A percentile compares a stretch with the other conserved stretches of the same genome.
Evolutionary conservation across 768 basidiomycete genomes (phyloP).

Genomic region (Phanerochaete carnosa): DNA sequence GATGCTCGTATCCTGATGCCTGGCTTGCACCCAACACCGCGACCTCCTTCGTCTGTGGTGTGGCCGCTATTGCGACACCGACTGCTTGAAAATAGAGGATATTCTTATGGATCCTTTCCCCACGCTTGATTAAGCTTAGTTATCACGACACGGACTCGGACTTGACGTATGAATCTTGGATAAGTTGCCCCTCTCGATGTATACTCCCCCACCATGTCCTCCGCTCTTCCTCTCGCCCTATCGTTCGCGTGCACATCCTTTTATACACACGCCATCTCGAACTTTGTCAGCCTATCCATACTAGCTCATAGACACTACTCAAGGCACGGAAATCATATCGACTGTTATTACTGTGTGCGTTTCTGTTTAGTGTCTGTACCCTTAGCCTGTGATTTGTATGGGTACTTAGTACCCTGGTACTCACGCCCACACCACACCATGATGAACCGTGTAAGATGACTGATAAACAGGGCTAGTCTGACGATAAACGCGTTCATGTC

Average conservation of each 20-base stretch:
- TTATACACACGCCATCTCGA: neutral
- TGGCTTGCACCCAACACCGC: slow-evolving; percentile 33
- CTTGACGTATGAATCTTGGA: neutral
- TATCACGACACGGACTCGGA: neutral
- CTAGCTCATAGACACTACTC: neutral
- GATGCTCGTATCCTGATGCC: slow-evolving; percentile 62
- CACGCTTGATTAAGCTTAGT: neutral
- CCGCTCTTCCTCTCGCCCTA: neutral
- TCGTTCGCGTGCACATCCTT: neutral
- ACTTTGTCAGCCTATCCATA: neutral
- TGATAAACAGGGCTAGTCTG: no score
- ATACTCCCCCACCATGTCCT: neutral
- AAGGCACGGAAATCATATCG: no score
- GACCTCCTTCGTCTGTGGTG: slow-evolving; percentile 20
- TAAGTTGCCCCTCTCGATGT: neutral
- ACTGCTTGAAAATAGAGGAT: slow-evolving; percentile 1
- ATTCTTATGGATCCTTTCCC: neutral
- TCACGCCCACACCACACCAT: no score
- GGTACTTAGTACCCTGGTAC: no score
- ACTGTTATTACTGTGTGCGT: no score
- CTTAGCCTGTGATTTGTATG: no score
- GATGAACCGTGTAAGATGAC: no score
- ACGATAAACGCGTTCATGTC: no score
- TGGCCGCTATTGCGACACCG: slow-evolving; percentile 9
- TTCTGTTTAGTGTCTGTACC: no score